Evolutionary conservation across 2,329 filamentous ascomycete genomes (phyloP).

Genomic region (Pseudogymnoascus sp.): DNA sequence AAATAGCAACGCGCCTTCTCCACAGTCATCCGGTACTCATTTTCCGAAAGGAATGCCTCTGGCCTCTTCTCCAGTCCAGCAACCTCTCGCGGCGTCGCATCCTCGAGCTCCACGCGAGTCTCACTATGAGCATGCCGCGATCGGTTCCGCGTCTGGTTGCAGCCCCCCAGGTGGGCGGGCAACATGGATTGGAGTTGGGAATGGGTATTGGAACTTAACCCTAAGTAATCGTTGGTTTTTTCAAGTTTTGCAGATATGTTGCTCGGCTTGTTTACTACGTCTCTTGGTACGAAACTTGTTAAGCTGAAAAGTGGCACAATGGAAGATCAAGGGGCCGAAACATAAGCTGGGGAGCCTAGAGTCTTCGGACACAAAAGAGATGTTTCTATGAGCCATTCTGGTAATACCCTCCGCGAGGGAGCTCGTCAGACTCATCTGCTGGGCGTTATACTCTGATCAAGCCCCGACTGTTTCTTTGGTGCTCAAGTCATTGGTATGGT

Average conservation of each 20-base stretch:
- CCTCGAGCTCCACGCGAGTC: slow-evolving; percentile 53
- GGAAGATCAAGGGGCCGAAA: slow-evolving; percentile 44
- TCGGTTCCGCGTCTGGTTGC: slow-evolving; percentile 35
- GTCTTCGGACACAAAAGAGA: slow-evolving; percentile 44
- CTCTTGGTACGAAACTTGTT: slow-evolving; percentile 21
- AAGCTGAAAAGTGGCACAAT: slow-evolving; percentile 40
- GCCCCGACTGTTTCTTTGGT: slow-evolving; percentile 46
- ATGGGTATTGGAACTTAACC: slow-evolving; percentile 89
- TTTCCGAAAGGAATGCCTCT: slow-evolving; percentile 61
- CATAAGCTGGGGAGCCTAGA: slow-evolving; percentile 49
- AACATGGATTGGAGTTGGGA: slow-evolving; percentile 32
- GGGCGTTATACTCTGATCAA: slow-evolving; percentile 58
- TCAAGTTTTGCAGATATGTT: slow-evolving; percentile 63
- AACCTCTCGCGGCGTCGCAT: slow-evolving; percentile 40
- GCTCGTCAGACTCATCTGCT: slow-evolving; percentile 66
- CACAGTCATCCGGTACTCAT: slow-evolving; percentile 69
- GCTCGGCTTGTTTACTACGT: slow-evolving; percentile 54
- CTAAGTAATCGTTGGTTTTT: slow-evolving; percentile 70
- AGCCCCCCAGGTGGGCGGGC: slow-evolving; percentile 30
- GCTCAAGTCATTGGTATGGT: slow-evolving; percentile 28
- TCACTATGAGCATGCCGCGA: slow-evolving; percentile 39
- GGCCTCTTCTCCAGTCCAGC: slow-evolving; percentile 31
- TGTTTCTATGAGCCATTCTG: slow-evolving; percentile 65
- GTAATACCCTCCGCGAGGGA: slow-evolving; percentile 68
- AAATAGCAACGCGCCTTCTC: slow-evolving; percentile 65